Conservation (phyloP, 305 asterid species). For the Solanum aculeatissimum region DNA sequence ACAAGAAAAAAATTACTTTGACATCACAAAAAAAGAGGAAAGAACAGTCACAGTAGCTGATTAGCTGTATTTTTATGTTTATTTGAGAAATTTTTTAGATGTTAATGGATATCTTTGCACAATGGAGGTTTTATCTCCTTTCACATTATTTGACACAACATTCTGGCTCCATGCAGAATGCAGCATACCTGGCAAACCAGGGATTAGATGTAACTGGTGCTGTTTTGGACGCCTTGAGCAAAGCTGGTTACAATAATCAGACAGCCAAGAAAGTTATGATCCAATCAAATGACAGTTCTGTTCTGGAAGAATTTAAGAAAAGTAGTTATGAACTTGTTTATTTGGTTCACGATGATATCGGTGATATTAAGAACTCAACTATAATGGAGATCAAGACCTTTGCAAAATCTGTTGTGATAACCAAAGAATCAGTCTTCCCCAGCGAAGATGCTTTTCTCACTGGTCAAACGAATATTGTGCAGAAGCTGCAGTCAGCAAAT, state of each 20-base stretch:
- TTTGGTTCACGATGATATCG: constrained; percentile 28
- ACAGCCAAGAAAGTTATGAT: constrained; percentile 45
- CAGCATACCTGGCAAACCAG: constrained; percentile 62
- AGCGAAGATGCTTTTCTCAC: constrained; percentile 8
- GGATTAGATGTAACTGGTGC: constrained; percentile 58
- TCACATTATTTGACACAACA: background rate
- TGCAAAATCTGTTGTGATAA: constrained; percentile 47
- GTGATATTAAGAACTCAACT: constrained; percentile 48
- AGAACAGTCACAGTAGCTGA: background rate
- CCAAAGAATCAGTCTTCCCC: constrained; percentile 45
- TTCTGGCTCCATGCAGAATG: constrained; percentile 37
- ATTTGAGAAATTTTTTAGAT: background rate
- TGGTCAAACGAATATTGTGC: constrained; percentile 32
- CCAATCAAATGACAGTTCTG: constrained; percentile 56
- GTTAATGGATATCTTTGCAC: background rate
- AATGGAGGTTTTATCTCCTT: background rate
- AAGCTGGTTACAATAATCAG: constrained; percentile 37
- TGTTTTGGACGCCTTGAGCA: constrained; percentile 45
- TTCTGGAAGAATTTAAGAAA: constrained; percentile 34
- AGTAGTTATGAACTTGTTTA: constrained; percentile 56
- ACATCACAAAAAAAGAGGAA: background rate
- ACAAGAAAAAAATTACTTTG: background rate
- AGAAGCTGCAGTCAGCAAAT: constrained; percentile 39
- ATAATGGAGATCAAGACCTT: constrained; percentile 45
- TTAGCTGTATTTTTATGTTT: background rate